phyloP scores from a whole-genome alignment of 2,329 filamentous ascomycete species.

The Dichotomopilus funicola region DNA sequence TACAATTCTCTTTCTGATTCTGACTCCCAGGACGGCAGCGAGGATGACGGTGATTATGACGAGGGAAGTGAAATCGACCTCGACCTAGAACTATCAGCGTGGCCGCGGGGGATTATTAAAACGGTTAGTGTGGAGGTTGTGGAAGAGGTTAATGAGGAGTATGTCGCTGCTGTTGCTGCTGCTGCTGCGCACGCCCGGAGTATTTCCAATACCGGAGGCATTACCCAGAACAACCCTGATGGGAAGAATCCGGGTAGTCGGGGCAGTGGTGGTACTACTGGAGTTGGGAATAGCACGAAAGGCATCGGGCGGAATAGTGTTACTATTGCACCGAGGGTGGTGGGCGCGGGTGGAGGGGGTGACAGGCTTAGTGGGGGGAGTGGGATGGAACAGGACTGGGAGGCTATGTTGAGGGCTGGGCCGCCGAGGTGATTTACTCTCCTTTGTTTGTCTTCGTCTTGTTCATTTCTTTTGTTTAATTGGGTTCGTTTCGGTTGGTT shows the following conservation, averaged over 20 bases:
- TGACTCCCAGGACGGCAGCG: background rate
- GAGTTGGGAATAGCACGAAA: background rate
- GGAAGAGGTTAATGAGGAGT: constrained; percentile 28
- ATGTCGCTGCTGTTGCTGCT: constrained; percentile 13
- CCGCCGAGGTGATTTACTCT: constrained; percentile 47
- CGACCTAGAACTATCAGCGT: constrained; percentile 15
- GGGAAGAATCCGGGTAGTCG: background rate
- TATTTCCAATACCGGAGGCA: background rate
- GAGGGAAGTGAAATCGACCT: constrained; percentile 16
- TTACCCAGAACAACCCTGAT: background rate
- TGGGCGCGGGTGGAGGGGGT: background rate
- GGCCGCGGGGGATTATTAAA: constrained; percentile 34
- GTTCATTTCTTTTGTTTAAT: background rate
- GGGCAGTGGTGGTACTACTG: background rate
- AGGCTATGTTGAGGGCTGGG: constrained; percentile 23
- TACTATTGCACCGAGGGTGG: background rate
- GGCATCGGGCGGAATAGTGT: constrained; percentile 5
- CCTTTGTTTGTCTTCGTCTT: background rate
- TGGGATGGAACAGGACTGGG: constrained; percentile 27
- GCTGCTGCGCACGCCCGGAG: background rate
- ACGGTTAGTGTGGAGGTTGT: constrained; percentile 33
- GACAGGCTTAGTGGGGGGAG: constrained; percentile 14
- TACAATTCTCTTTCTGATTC: too few relatives aligned
- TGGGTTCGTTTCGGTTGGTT: background rate
- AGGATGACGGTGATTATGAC: background rate